A percentile compares a stretch with the other conserved stretches of the same genome.
phyloP scores from a whole-genome alignment of 768 basidiomycete genomes.

The Kwoniella dendrophila region DNA sequence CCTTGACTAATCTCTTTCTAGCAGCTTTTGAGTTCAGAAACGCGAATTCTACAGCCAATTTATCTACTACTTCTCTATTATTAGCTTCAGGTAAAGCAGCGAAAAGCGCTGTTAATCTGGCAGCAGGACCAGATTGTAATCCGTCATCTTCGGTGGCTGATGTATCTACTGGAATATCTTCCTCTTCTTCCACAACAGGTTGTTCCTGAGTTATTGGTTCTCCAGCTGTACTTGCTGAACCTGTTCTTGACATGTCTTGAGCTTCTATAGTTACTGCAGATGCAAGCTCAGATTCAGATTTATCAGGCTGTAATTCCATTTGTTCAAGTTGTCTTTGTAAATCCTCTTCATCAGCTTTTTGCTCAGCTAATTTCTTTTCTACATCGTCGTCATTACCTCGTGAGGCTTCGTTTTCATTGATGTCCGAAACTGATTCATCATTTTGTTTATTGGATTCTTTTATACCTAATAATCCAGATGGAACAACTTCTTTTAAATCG shows the following conservation, averaged over 20 bases:
- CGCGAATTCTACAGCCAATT: slow-evolving; percentile 92
- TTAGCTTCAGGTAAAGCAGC: slow-evolving; percentile 92
- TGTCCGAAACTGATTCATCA: slow-evolving; percentile 25
- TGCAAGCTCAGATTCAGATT: slow-evolving; percentile 9
- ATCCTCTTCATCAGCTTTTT: slow-evolving; percentile 63
- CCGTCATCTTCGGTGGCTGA: slow-evolving; percentile 59
- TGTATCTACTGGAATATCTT: slow-evolving; percentile 2
- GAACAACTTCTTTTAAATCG: slow-evolving; percentile 89
- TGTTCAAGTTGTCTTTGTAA: slow-evolving; percentile 76
- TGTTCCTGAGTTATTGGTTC: slow-evolving; percentile 3
- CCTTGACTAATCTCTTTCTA: slow-evolving; percentile 85
- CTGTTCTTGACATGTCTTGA: slow-evolving; percentile 32
- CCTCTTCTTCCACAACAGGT: slow-evolving; percentile 10
- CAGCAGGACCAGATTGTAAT: slow-evolving; percentile 82
- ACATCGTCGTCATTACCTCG: slow-evolving; percentile 49
- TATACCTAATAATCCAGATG: slow-evolving; percentile 80
- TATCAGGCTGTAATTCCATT: slow-evolving; percentile 59
- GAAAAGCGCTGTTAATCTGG: slow-evolving; percentile 85
- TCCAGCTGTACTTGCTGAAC: slow-evolving; percentile 16
- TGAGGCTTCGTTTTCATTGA: slow-evolving; percentile 44
- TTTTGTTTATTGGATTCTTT: slow-evolving; percentile 57
- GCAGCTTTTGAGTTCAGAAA: slow-evolving; percentile 96
- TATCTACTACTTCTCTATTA: slow-evolving; percentile 83
- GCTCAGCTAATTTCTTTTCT: slow-evolving; percentile 54
- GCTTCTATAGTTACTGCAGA: not conserved